phyloP scores from a whole-genome alignment of 2,329 filamentous ascomycete genomes.

The Raffaelea ambrosiae region DNA sequence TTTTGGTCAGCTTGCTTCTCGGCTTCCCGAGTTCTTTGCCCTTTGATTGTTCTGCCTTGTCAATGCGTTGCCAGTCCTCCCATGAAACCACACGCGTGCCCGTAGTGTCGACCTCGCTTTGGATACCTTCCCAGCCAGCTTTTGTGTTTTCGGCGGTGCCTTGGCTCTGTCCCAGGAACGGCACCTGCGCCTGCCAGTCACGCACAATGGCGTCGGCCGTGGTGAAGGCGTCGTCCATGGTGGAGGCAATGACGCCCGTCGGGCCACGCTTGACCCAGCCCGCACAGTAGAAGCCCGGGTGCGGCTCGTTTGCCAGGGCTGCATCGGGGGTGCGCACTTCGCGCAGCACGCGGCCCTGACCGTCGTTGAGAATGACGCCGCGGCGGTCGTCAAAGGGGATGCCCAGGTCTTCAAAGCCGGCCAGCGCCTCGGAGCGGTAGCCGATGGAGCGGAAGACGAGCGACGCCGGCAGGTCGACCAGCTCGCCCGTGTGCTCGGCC shows the following conservation, averaged over 20 bases:
- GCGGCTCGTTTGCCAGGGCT: slow-evolving; percentile 33
- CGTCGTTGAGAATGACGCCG: slow-evolving; percentile 78
- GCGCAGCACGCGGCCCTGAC: slow-evolving; percentile 58
- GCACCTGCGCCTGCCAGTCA: slow-evolving; percentile 55
- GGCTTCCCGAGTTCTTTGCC: slow-evolving; percentile 65
- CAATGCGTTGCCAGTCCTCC: slow-evolving; percentile 78
- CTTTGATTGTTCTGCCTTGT: slow-evolving; percentile 61
- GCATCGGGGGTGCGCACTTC: slow-evolving; percentile 22
- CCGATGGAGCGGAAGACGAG: slow-evolving; percentile 90
- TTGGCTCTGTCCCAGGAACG: slow-evolving; percentile 36
- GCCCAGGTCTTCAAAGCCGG: slow-evolving; percentile 63
- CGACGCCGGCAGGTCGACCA: slow-evolving; percentile 50
- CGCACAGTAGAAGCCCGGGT: slow-evolving; percentile 76
- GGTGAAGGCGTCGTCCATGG: slow-evolving; percentile 88
- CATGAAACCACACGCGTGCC: slow-evolving; percentile 59
- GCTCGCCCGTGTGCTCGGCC: slow-evolving; percentile 39
- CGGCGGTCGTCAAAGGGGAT: slow-evolving; percentile 68
- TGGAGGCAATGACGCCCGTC: slow-evolving; percentile 90
- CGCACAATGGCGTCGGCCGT: slow-evolving; percentile 74
- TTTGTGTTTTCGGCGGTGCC: slow-evolving; percentile 10
- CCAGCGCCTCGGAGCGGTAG: slow-evolving; percentile 73
- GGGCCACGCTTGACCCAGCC: slow-evolving; percentile 96
- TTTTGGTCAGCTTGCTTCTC: slow-evolving; percentile 60
- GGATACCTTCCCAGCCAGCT: slow-evolving; percentile 73
- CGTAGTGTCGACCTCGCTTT: slow-evolving; percentile 43